These are phyloP conservation scores for Scedosporium minutisporum DNA, from an alignment of 2,329 filamentous ascomycete genomes.

Conservation along the genomic window DNA sequence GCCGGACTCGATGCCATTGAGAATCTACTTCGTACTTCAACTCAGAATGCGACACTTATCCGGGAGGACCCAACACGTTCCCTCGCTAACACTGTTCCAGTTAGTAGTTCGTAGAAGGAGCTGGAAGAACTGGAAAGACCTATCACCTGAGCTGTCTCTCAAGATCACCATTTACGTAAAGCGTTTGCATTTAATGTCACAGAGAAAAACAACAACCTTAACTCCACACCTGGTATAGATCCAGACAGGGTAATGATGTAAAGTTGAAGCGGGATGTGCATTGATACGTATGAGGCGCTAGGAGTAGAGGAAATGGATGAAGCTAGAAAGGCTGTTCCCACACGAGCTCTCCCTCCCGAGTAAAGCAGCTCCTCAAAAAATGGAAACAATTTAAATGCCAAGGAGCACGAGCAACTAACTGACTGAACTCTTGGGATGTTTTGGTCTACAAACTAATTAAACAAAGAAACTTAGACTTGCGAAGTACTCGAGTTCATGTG, in stretches of 20 bases:
- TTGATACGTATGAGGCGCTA: no score
- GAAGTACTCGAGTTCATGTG: no score
- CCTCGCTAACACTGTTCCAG: not conserved
- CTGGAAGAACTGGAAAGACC: not conserved
- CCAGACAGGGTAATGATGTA: no score
- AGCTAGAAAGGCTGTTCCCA: not conserved
- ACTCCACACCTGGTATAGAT: no score
- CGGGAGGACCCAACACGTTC: not conserved
- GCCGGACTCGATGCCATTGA: not conserved
- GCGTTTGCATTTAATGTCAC: no score
- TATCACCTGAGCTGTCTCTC: not conserved
- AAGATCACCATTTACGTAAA: no score
- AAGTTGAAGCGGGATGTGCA: no score
- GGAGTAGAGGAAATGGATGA: no score
- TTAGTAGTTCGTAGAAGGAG: not conserved
- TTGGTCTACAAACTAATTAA: not conserved
- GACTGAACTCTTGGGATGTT: not conserved
- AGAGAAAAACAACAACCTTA: no score
- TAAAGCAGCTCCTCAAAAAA: not conserved
- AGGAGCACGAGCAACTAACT: not conserved
- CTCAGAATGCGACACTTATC: not conserved
- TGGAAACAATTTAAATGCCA: not conserved
- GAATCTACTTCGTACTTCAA: not conserved
- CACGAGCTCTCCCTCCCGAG: not conserved
- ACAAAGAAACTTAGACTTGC: no score